Percentiles rank a stretch among this genome's conserved stretches.
phyloP scores from a whole-genome alignment of 257 asterid species.

The Ligustrum vulgare region DNA sequence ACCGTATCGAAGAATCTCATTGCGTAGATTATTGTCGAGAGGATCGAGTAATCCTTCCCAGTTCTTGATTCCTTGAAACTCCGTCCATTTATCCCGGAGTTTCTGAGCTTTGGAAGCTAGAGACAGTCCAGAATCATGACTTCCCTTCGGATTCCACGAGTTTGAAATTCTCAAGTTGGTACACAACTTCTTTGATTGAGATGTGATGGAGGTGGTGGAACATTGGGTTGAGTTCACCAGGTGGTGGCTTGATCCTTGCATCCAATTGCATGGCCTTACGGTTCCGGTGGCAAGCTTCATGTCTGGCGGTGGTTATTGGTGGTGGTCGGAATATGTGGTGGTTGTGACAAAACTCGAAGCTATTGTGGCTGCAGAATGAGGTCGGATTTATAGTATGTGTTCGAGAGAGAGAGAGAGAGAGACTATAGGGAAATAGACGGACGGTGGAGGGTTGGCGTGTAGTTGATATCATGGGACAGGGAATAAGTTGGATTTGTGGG shows the following conservation, averaged over 20 bases:
- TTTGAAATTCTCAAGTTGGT: slow-evolving; percentile 25
- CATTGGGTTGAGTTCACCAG: not conserved
- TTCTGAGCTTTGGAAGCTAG: slow-evolving; percentile 22
- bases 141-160: slow-evolving; percentile 30
- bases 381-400: not conserved
- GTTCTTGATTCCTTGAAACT: slow-evolving; percentile 78
- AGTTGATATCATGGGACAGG: not conserved
- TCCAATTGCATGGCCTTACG: slow-evolving; percentile 22
- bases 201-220: not conserved
- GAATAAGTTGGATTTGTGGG: not conserved
- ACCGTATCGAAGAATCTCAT: slow-evolving; percentile 77
- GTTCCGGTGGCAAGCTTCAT: slow-evolving; percentile 40
- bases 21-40: slow-evolving; percentile 64
- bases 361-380: not conserved
- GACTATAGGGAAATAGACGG: not conserved
- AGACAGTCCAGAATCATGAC: not conserved
- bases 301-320: not conserved
- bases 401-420: not conserved
- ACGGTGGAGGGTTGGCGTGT: not conserved
- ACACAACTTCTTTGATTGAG: not conserved
- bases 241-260: slow-evolving; percentile 11
- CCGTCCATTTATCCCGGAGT: slow-evolving; percentile 67
- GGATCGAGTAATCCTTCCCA: slow-evolving; percentile 97
- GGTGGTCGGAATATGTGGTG: not conserved
- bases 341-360: not conserved